Evolutionary conservation across 2,329 filamentous ascomycete genomes (phyloP), one percentile per base, ranked within the genome.

Genomic region (Aspergillus carbonarius): DNA sequence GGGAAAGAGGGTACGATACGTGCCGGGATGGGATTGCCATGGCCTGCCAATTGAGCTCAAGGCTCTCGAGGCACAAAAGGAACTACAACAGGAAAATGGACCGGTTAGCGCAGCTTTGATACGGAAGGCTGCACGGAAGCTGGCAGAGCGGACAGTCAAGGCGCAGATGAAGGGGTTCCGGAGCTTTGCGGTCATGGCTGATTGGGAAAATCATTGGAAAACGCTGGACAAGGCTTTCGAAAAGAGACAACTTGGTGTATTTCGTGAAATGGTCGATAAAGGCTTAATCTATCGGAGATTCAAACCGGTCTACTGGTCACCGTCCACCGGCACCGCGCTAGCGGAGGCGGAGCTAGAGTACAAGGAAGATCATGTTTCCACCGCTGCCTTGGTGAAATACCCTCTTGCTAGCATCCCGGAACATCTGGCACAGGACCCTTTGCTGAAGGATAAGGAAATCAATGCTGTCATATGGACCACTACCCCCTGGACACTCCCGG

Each of bases 11-110:
- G 88, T 98, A 34, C 82, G 87, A 39, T 99, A 96, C 70, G 82
- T 92, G 15, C 95, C 95, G 2, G 93, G 95, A 47, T 99, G 95
- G 95, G 96, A 99, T 73, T 99, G 95, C 66, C 95, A 99, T 79
- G 95, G 95, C 0, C 83, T 99, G 50, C 95, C 95, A 1, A 99
- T 99, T 70, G 95, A 99, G 81, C 83, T 98, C 68, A 99, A 98
- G 77, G 95, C 93, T 23, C 83, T 99, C 15, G 89, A 90, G 67
- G 71, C 76, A n/a, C 69, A 76, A 69, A 81, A 72, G 71, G 78
- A 68, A 65, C 70, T 68, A 35, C 71, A 61, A 6, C 53, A 55
- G 3, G 48, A 56, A 5, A 61, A 63, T 27, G 68, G 66, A 8
- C 62, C 76, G 9, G 71, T 73, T 46, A 70, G 72, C 17, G 73